Percentiles rank a stretch among this genome's conserved stretches.
These are phyloP conservation scores for Mangifera indica DNA, from an alignment of 345 rosid genomes.

Conservation along the genomic window DNA sequence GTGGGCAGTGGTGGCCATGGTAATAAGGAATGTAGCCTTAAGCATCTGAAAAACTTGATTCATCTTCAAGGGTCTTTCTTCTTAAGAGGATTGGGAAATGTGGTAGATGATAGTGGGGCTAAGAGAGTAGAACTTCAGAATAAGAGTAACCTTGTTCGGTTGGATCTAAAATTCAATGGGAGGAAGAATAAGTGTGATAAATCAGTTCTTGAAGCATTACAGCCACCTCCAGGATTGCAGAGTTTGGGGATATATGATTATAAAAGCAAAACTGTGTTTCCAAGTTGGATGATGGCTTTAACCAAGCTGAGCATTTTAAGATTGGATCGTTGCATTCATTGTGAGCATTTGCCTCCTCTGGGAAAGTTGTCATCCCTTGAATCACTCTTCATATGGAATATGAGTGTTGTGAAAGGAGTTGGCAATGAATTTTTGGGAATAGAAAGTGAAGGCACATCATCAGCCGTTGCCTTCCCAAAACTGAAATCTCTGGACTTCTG, in stretches of 20 bases:
- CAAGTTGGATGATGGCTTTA: constrained; percentile 11
- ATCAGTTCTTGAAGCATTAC: constrained; percentile 16
- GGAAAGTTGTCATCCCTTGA: constrained; percentile 26
- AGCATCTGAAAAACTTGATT: constrained; percentile 7
- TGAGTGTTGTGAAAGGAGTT: not conserved
- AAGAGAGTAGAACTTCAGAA: not conserved
- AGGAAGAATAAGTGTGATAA: not conserved
- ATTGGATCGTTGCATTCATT: not conserved
- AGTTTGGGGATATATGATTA: not conserved
- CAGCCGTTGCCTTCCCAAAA: constrained; percentile 14
- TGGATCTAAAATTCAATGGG: constrained; percentile 4
- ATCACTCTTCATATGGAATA: not conserved
- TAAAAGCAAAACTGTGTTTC: not conserved
- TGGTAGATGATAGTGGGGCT: constrained; percentile 13
- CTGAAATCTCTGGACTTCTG: constrained; percentile 12
- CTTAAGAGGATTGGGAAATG: constrained; percentile 1
- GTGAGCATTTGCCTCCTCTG: constrained; percentile 9
- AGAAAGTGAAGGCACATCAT: not conserved
- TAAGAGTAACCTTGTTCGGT: not conserved
- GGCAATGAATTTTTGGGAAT: constrained; percentile 18
- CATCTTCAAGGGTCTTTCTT: constrained; percentile 1
- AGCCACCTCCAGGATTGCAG: constrained; percentile 12
- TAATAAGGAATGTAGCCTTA: not conserved
- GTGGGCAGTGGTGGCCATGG: not conserved
- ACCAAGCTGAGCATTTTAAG: constrained; percentile 4